Evolutionary conservation across 2,329 filamentous ascomycete species (phyloP).

Genomic region (Monascus ruber): DNA sequence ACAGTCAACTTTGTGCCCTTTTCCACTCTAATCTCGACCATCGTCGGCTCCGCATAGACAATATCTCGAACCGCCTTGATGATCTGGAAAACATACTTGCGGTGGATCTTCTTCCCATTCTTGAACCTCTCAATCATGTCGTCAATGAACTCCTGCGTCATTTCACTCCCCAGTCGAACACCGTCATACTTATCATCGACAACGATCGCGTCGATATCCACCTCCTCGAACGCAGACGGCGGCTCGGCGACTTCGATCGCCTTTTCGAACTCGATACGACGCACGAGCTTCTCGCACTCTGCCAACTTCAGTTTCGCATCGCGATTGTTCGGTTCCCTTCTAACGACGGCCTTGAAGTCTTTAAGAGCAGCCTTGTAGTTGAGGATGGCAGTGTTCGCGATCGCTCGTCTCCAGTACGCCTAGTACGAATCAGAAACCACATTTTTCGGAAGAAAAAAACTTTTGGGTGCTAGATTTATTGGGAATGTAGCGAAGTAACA

Average conservation of each 20-base stretch:
- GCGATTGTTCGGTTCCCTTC: conserved; percentile 76
- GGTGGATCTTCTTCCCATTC: conserved; percentile 85
- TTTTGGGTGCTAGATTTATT: neutral
- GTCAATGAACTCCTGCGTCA: conserved; percentile 94
- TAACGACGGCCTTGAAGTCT: conserved; percentile 85
- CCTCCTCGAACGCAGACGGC: conserved; percentile 78
- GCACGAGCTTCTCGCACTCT: conserved; percentile 91
- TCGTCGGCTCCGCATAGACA: conserved; percentile 84
- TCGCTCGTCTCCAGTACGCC: conserved; percentile 89
- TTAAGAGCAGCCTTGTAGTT: conserved; percentile 76
- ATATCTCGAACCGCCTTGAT: conserved; percentile 80
- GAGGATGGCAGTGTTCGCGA: conserved; percentile 84
- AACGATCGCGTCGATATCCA: conserved; percentile 75
- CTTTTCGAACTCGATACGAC: conserved; percentile 81
- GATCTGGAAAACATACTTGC: conserved; percentile 97
- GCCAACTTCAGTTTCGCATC: conserved; percentile 83
- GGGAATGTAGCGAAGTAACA: neutral
- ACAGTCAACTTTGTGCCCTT: conserved; percentile 74
- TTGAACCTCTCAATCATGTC: conserved; percentile 97
- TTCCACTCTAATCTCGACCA: conserved; percentile 84
- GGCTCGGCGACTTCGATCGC: conserved; percentile 91
- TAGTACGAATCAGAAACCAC: conserved; percentile 24
- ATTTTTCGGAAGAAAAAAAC: neutral
- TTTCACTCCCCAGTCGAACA: conserved; percentile 59
- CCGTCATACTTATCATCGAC: conserved; percentile 83